phyloP scores from a whole-genome alignment of 1,284 basidiomycete genomes.

The Cutaneotrichosporon sp. region DNA sequence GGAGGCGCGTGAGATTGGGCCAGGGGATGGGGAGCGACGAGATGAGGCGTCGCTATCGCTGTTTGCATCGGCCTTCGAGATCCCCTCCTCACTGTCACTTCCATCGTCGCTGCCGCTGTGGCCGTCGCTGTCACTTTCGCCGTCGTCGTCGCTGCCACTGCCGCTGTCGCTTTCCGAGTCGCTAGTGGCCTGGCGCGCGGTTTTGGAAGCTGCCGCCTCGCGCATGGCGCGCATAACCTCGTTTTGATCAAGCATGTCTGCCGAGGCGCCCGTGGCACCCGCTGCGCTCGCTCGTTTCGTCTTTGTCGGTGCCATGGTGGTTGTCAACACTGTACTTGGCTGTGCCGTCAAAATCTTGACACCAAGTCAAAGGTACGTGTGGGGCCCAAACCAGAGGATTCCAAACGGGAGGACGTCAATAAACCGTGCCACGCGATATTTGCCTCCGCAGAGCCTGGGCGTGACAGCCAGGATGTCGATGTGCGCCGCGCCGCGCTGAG shows the following conservation, averaged over 20 bases:
- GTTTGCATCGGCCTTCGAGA: background rate
- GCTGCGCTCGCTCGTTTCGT: background rate
- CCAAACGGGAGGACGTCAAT: too few species aligned
- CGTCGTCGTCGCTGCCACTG: conserved; percentile 13
- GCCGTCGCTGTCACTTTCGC: conserved; percentile 9
- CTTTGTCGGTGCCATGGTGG: background rate
- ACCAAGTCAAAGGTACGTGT: too few species aligned
- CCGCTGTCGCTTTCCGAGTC: conserved; percentile 15
- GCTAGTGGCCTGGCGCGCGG: conserved; percentile 8
- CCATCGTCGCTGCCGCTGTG: conserved; percentile 10
- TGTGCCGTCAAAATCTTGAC: background rate
- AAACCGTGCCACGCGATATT: too few species aligned
- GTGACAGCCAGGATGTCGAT: too few species aligned
- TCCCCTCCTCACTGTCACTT: conserved; percentile 1
- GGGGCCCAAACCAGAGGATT: too few species aligned
- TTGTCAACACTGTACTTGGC: background rate
- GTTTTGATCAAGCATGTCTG: conserved; percentile 29
- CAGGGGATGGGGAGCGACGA: background rate
- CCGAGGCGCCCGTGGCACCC: too few species aligned
- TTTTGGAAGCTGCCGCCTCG: conserved; percentile 20
- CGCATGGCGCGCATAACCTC: conserved; percentile 43
- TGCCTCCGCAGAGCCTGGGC: too few species aligned
- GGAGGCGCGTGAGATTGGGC: background rate
- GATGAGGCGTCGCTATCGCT: background rate
- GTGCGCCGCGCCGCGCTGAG: too few species aligned